Evolutionary conservation across 306 rosid genomes (phyloP).

Genomic region (Abrus precatorius): DNA sequence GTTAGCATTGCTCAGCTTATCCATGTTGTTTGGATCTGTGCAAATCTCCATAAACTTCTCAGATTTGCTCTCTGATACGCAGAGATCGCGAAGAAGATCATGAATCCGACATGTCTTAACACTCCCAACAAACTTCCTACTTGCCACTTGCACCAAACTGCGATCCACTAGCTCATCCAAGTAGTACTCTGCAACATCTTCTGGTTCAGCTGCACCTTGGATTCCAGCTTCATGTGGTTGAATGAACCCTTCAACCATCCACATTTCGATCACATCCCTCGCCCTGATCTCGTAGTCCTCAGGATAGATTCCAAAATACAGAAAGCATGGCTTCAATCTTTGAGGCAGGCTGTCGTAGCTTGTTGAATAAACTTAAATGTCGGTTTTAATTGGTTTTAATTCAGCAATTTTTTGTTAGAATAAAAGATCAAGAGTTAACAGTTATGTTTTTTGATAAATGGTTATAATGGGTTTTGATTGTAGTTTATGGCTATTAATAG

Average conservation of each 20-base stretch:
- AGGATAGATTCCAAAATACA: constrained; percentile 16
- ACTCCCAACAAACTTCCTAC: constrained; percentile 17
- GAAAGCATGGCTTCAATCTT: constrained; percentile 16
- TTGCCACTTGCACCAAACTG: constrained; percentile 11
- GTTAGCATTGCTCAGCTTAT: too few species aligned
- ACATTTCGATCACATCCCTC: background rate
- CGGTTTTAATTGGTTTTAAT: too few species aligned
- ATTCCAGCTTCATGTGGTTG: background rate
- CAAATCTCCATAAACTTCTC: too few species aligned
- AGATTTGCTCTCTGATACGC: constrained; percentile 6
- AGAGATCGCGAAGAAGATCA: background rate
- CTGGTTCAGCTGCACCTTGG: background rate
- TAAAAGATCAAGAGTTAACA: too few species aligned
- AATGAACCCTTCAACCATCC: constrained; percentile 33
- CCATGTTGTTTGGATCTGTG: too few species aligned
- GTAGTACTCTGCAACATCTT: constrained; percentile 25
- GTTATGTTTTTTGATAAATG: too few species aligned
- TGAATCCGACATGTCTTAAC: constrained; percentile 38
- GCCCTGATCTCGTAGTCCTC: background rate
- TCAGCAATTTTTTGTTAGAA: too few species aligned
- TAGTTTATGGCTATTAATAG: too few species aligned
- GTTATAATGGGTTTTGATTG: too few species aligned
- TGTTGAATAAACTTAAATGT: too few species aligned
- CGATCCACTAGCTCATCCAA: constrained; percentile 28
- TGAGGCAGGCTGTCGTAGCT: constrained; percentile 22